Evolutionary conservation across 2,329 filamentous ascomycete species (phyloP).

Genomic region (Trichoderma sp.): DNA sequence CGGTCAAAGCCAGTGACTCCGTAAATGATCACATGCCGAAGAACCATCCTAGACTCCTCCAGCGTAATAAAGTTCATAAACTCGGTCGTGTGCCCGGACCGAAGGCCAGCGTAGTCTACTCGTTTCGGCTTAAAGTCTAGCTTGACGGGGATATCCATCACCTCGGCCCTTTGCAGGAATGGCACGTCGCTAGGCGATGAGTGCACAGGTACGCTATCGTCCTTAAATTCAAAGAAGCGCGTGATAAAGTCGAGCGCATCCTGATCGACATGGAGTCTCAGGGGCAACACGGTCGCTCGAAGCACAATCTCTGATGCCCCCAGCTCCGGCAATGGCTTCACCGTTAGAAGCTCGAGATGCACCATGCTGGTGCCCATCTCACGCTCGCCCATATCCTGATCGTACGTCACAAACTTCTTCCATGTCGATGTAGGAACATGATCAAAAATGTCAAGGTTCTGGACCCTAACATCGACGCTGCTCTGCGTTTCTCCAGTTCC

Average conservation of each 20-base stretch:
- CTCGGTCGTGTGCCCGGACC: conserved; percentile 91
- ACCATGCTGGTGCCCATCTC: conserved; percentile 87
- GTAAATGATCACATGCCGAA: conserved; percentile 88
- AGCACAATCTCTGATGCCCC: conserved; percentile 88
- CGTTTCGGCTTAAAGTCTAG: conserved; percentile 96
- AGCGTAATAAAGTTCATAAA: conserved; percentile 98
- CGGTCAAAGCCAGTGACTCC: conserved; percentile 88
- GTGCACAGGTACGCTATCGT: conserved; percentile 58
- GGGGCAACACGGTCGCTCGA: conserved; percentile 72
- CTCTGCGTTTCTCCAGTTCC: conserved; percentile 77
- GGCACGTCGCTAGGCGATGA: conserved; percentile 67
- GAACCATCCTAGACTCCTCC: conserved; percentile 79
- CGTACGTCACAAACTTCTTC: conserved; percentile 96
- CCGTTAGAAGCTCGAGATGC: conserved; percentile 81
- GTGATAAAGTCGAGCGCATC: conserved; percentile 96
- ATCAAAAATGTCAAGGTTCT: conserved; percentile 86
- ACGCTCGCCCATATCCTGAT: conserved; percentile 79
- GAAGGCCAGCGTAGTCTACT: conserved; percentile 90
- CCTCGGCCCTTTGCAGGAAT: conserved; percentile 85
- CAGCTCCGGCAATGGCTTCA: conserved; percentile 78
- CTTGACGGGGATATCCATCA: conserved; percentile 78
- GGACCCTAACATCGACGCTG: conserved; percentile 78
- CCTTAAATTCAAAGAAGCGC: conserved; percentile 97
- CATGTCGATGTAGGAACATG: conserved; percentile 93
- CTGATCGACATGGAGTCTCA: conserved; percentile 93